Percentiles rank a stretch among this genome's conserved stretches.
These are phyloP conservation scores for Ligustrum vulgare DNA, from an alignment of 257 asterid genomes.

Conservation along the genomic window DNA sequence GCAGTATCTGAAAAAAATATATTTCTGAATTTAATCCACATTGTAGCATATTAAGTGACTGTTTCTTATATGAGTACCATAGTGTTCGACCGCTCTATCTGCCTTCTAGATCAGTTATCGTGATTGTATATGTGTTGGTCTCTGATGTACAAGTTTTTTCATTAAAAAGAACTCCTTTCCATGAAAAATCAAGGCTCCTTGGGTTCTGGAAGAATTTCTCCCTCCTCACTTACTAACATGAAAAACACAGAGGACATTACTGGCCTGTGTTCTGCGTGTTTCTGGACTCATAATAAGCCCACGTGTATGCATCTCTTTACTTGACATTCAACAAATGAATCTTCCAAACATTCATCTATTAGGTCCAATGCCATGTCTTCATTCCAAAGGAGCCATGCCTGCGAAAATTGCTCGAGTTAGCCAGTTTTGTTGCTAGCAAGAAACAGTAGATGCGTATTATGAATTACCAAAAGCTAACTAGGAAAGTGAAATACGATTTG, in stretches of 20 bases:
- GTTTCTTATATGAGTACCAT: no score
- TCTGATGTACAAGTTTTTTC: neutral
- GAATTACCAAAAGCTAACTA: no score
- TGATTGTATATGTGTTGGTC: constrained; percentile 9
- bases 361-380: constrained; percentile 25
- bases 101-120: constrained; percentile 27
- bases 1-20: no score
- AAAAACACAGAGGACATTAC: constrained; percentile 34
- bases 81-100: constrained; percentile 9
- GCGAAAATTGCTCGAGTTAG: neutral
- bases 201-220: constrained; percentile 31
- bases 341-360: constrained; percentile 29
- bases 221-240: constrained; percentile 36
- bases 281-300: constrained; percentile 40
- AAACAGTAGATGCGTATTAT: neutral
- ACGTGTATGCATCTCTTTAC: constrained; percentile 42
- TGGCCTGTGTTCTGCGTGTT: constrained; percentile 32
- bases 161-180: constrained; percentile 17
- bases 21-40: no score
- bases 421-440: no score
- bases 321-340: constrained; percentile 26
- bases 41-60: no score
- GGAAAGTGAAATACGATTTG: no score
- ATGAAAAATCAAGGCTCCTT: constrained; percentile 44
- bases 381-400: constrained; percentile 47